A percentile compares a stretch with the other conserved stretches of the same genome.
Conservation (phyloP, 164 flowering plant species). For the Dillenia turbinata region DNA sequence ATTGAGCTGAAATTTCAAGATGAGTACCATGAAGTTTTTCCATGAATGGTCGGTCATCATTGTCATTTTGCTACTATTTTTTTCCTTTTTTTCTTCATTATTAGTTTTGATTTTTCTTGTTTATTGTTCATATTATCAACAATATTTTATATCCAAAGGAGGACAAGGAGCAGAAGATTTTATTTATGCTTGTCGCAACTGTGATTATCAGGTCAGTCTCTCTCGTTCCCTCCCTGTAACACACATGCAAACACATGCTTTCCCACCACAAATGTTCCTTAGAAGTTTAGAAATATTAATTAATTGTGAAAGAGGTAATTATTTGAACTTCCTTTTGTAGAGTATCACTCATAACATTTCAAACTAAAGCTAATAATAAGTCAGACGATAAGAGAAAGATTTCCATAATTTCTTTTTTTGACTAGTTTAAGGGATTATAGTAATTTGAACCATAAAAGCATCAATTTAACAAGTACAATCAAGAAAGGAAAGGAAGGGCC, state of each 20-base stretch:
- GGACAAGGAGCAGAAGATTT: constrained; percentile 75
- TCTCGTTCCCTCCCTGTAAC: neutral
- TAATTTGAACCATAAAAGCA: too few species aligned
- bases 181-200: constrained; percentile 89
- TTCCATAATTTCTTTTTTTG: too few species aligned
- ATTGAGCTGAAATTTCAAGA: constrained; percentile 14
- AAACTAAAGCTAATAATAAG: too few species aligned
- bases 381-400: too few species aligned
- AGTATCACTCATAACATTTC: too few species aligned
- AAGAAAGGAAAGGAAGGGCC: too few species aligned
- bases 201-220: constrained; percentile 72
- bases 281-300: too few species aligned
- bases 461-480: too few species aligned
- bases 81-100: neutral
- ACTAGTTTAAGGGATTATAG: too few species aligned
- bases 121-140: constrained; percentile 43
- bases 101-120: neutral
- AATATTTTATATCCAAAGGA: constrained; percentile 89
- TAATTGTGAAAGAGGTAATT: neutral
- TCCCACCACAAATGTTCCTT: too few species aligned
- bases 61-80: neutral
- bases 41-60: constrained; percentile 65
- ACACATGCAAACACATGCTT: too few species aligned
- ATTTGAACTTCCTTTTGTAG: too few species aligned
- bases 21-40: constrained; percentile 99